Evolutionary conservation across 2,329 filamentous ascomycete genomes (phyloP), one percentile per base, ranked within the genome.

Genomic region (Colletotrichum camelliae): DNA sequence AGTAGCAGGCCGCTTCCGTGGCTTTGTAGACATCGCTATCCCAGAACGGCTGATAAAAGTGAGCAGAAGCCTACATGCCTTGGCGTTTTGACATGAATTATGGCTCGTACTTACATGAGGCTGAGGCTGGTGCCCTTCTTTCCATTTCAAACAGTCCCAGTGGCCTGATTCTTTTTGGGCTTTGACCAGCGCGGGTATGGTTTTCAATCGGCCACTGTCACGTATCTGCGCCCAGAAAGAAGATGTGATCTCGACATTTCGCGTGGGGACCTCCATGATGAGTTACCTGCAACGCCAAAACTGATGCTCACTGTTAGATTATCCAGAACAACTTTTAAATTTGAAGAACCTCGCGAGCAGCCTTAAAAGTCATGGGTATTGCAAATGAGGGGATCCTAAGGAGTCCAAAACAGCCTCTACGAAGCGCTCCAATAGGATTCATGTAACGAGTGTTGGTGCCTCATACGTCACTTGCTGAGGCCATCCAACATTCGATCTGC

Each of bases 11-110:
- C 10, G 69, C 69, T 60, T 71, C 69, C 24, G 43, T 71, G 39
- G 69, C 60, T 24, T 71, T 71, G 69, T 71, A 71, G 43, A 71
- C 48, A 24, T 71, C 69, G 39, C 60, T 65, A 33, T 71, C 69
- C 69, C 69, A 71, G 18, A 71, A 71, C 7, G 69, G 69, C 69
- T 71, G 29, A 1, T 13, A 15, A 13, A 31, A 15, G 27, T 58
- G 1, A 29, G 55, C 4, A 31, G 16, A 18, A 33, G 37, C 31
- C 12, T 7, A 31, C 9, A 3, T 29, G 4, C n/a, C n/a, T 21
- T 31, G 27, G n/a, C 13, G 43, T 52, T 13, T 7, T 3, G 4
- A 52, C 4, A 13, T 13, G n/a, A 21, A 52, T 12, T 12, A 58
- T 12, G 10, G 13, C 21, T 27, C 1, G 13, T 29, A 27, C 69